These are phyloP conservation scores for Plasmodium vivax DNA, from an alignment of 169 alveolate species.

Conservation along the genomic window DNA sequence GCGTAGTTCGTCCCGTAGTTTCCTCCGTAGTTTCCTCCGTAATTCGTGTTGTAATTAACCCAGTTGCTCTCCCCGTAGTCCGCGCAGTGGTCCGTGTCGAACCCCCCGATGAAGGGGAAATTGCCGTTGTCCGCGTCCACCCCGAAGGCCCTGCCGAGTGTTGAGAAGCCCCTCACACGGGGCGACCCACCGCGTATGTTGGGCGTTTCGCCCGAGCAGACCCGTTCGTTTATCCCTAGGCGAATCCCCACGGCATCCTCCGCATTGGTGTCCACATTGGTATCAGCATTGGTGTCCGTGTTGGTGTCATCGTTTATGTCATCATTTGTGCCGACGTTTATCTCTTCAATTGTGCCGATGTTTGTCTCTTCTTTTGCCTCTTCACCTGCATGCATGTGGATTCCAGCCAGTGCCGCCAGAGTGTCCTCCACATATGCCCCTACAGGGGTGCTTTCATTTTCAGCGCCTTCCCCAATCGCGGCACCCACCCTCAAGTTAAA, in stretches of 20 bases:
- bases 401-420: not conserved
- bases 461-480: not conserved
- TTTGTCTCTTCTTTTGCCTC: not conserved
- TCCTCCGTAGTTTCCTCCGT: not conserved
- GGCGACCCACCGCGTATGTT: not conserved
- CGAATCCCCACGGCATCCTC: not conserved
- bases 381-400: not conserved
- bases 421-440: not conserved
- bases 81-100: not conserved
- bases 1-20: not conserved
- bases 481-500: not conserved
- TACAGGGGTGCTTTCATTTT: not conserved
- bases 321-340: not conserved
- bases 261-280: not conserved
- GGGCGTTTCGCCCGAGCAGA: not conserved
- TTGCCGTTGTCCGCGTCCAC: not conserved
- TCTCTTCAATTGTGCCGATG: not conserved
- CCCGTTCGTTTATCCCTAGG: not conserved
- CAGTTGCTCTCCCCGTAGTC: not conserved
- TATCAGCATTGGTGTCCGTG: not conserved
- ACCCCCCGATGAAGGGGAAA: not conserved
- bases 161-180: not conserved
- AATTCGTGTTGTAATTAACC: not conserved
- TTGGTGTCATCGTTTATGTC: not conserved
- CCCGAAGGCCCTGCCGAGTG: not conserved